These are phyloP conservation scores for Triangularia verruculosa DNA, from an alignment of 2,329 filamentous ascomycete species.

Conservation along the genomic window DNA sequence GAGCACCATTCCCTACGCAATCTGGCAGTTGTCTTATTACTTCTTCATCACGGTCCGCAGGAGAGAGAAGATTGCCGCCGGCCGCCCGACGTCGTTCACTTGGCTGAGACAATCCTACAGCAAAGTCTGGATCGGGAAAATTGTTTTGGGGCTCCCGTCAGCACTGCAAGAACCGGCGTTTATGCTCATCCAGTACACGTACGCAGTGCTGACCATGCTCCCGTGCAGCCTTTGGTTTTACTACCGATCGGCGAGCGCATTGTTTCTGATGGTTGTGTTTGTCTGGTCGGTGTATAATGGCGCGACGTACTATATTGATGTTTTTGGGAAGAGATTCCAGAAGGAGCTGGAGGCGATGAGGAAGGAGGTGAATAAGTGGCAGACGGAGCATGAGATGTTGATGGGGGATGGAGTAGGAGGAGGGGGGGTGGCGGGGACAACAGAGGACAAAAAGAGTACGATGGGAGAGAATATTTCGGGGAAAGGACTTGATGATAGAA, in stretches of 20 bases:
- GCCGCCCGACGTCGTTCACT: constrained; percentile 92
- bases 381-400: constrained; percentile 55
- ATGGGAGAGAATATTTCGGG: constrained; percentile 22
- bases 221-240: constrained; percentile 95
- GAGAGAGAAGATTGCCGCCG: constrained; percentile 93
- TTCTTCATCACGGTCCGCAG: constrained; percentile 92
- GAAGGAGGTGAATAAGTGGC: constrained; percentile 86
- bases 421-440: neutral
- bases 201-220: constrained; percentile 88
- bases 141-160: constrained; percentile 76
- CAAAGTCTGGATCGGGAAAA: constrained; percentile 80
- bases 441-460: neutral
- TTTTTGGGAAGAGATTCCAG: constrained; percentile 95
- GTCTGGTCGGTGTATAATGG: constrained; percentile 95
- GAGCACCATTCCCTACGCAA: constrained; percentile 86
- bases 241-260: constrained; percentile 73
- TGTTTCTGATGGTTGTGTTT: constrained; percentile 80
- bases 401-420: constrained; percentile 22
- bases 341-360: constrained; percentile 90
- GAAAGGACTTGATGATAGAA: constrained; percentile 31
- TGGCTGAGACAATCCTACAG: constrained; percentile 92
- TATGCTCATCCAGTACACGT: constrained; percentile 92
- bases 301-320: constrained; percentile 95
- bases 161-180: constrained; percentile 82
- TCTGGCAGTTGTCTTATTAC: constrained; percentile 94